Evolutionary conservation across 768 basidiomycete genomes (phyloP).

Genomic region (Hirschioporus abietinus): DNA sequence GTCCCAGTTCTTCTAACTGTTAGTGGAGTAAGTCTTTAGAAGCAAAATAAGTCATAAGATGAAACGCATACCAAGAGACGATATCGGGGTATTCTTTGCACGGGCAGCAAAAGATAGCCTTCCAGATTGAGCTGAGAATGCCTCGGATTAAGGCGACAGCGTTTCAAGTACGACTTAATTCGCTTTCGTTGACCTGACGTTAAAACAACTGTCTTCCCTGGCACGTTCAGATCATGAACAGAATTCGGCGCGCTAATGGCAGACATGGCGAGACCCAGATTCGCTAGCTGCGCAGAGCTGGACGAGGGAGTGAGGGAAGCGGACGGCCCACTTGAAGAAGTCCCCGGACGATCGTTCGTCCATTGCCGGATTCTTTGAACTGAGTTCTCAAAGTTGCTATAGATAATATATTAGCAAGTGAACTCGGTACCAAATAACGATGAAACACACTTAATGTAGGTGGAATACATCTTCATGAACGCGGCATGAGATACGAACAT

Average conservation of each 20-base stretch:
- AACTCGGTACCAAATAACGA: constrained; percentile 8
- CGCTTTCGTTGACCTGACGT: constrained; percentile 82
- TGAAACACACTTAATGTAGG: constrained; percentile 85
- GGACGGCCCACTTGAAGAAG: constrained; percentile 27
- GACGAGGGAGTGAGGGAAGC: constrained; percentile 51
- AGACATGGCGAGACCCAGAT: constrained; percentile 53
- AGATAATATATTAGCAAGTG: constrained; percentile 13
- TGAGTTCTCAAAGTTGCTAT: constrained; percentile 91
- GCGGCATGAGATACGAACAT: constrained; percentile 93
- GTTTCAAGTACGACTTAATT: constrained; percentile 84
- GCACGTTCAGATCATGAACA: constrained; percentile 20
- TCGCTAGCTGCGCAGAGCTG: constrained; percentile 57
- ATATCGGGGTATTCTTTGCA: constrained; percentile 97
- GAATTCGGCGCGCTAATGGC: constrained; percentile 41
- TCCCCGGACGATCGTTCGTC: constrained; percentile 53
- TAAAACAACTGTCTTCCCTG: constrained; percentile 25
- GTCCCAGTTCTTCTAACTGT: constrained; percentile 81
- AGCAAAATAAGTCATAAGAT: constrained; percentile 8
- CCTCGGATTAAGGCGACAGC: constrained; percentile 81
- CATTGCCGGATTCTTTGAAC: constrained; percentile 84
- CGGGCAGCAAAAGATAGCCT: constrained; percentile 88
- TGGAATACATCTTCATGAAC: constrained; percentile 98
- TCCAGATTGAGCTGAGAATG: constrained; percentile 94
- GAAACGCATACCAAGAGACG: constrained; percentile 69
- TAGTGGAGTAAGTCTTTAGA: constrained; percentile 4